Percentiles rank a stretch among this genome's conserved stretches.
These are phyloP conservation scores for Coemansia sp. DNA, from an alignment of 192 early-diverging fungal species.

Conservation along the genomic window DNA sequence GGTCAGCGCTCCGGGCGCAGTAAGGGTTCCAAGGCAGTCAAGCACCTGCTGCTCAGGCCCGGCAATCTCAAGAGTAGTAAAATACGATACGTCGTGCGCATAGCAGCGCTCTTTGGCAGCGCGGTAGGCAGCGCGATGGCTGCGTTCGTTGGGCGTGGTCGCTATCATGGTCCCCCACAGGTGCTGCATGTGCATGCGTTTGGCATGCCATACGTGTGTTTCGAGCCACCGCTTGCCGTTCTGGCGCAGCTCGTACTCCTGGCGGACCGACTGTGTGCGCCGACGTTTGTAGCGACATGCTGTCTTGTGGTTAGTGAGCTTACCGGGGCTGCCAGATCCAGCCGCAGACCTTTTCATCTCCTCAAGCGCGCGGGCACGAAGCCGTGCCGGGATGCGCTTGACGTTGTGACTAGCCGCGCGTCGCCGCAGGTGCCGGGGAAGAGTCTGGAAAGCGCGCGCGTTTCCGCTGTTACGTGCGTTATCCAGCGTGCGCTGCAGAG, in stretches of 20 bases:
- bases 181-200: conserved; percentile 92
- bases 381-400: conserved; percentile 81
- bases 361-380: conserved; percentile 72
- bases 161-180: conserved; percentile 72
- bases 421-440: conserved; percentile 88
- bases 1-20: conserved; percentile 54
- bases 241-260: conserved; percentile 50
- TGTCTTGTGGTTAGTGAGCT: conserved; percentile 19
- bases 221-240: conserved; percentile 81
- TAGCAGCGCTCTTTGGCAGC: conserved; percentile 75
- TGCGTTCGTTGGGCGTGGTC: conserved; percentile 84
- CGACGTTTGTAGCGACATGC: conserved; percentile 52
- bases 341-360: conserved; percentile 62
- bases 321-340: not conserved
- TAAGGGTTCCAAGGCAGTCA: conserved; percentile 55
- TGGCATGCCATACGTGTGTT: conserved; percentile 98
- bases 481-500: conserved; percentile 77
- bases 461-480: conserved; percentile 58
- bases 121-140: conserved; percentile 70
- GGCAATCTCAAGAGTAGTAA: conserved; percentile 66
- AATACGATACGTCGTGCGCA: conserved; percentile 85
- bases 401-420: conserved; percentile 93
- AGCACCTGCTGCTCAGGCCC: conserved; percentile 58
- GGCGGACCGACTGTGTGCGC: conserved; percentile 20
- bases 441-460: conserved; percentile 81